Evolutionary conservation across 1,139 yeast genomes (phyloP).

Genomic region (Yamadazyma songkhlaensis): DNA sequence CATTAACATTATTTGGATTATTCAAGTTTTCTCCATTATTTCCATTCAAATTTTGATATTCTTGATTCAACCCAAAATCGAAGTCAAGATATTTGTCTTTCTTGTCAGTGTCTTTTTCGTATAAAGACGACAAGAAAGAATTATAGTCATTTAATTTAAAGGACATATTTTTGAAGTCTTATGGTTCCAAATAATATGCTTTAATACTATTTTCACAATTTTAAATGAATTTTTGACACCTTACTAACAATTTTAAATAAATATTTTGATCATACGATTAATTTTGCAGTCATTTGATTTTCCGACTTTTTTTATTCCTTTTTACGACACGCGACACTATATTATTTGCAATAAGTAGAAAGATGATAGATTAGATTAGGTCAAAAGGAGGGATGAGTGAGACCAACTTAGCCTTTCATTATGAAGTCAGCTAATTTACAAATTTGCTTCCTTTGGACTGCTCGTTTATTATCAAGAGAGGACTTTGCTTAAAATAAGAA

Average conservation of each 20-base stretch:
- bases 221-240: too few species aligned
- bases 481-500: too few species aligned
- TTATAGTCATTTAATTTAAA: slow-evolving; percentile 32
- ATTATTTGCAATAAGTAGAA: neutral
- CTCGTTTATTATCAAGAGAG: too few species aligned
- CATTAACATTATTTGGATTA: neutral
- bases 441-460: too few species aligned
- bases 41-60: neutral
- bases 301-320: neutral
- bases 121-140: slow-evolving; percentile 28
- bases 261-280: slow-evolving; percentile 1
- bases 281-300: slow-evolving; percentile 1
- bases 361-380: neutral
- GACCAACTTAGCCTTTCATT: too few species aligned
- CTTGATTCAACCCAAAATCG: slow-evolving; percentile 24
- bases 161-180: slow-evolving; percentile 18
- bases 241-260: neutral
- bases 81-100: slow-evolving; percentile 23
- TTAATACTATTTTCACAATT: too few species aligned
- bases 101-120: slow-evolving; percentile 18
- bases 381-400: too few species aligned
- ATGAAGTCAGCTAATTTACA: too few species aligned
- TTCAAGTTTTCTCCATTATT: neutral
- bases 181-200: too few species aligned
- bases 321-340: neutral